Evolutionary conservation across 129 eudicot genomes (phyloP), one percentile per base, ranked within the genome.

Genomic region (Flaveria brownii): DNA sequence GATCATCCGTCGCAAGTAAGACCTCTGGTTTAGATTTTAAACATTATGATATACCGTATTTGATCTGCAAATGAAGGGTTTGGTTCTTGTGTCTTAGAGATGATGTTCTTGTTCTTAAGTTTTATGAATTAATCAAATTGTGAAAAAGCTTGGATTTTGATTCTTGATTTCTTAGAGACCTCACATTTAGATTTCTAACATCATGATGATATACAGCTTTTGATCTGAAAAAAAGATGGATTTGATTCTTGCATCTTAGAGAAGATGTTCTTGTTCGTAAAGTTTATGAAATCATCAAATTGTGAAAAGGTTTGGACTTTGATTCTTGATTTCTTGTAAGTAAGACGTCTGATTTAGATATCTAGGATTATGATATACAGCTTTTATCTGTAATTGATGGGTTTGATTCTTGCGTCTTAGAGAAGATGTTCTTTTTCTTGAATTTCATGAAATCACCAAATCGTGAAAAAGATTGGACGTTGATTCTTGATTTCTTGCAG

Each of bases 1-100:
- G 9, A 92, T 92, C 69, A 77, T 89, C 65, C 90, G 93, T 3
- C 87, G 98, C 96, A 89, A 56, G 98, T 92, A 82, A 89, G 96
- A 8, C 23, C 33, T 76, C 77, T 74, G 11, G 12, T 56, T 20
- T 42, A 0, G 3, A 4, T 70, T 42, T 68, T 13, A 17, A 43
- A 43, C 47, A 2, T 10, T 43, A 43, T 43, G 22, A 60, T 6
- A 17, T 75, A 49, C 60, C 5, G 36, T 30, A 3, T 30, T 30
- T 56, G 15, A 9, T 57, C 64, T 57, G 64, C 64, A 57, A 57
- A 20, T 57, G 33, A 22, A 9, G 33, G 64, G 26, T 57, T 2
- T 49, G 54, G 14, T 12, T 49, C 17, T 49, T 49, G 54, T 1
- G 2, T 9, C 1, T 56, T 22, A 20, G 63, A 56, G 64, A 57